Evolutionary conservation across 2,329 filamentous ascomycete genomes (phyloP).

Genomic region (Aotearoamyces nothofagi): DNA sequence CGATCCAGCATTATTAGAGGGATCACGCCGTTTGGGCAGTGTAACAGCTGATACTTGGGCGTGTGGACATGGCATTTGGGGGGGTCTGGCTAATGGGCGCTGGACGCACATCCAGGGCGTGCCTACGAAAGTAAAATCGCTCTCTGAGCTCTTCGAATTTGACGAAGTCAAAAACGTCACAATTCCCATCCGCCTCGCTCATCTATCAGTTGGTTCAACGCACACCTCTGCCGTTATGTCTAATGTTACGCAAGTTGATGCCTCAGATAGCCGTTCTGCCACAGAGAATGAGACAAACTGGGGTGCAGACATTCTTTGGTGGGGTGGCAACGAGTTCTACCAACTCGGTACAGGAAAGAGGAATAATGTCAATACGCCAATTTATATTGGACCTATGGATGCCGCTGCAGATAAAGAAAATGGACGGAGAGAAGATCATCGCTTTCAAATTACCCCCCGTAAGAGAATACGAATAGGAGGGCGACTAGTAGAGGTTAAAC

Average conservation of each 20-base stretch:
- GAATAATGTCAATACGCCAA: constrained; percentile 61
- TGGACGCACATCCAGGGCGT: constrained; percentile 77
- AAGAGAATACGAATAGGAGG: constrained; percentile 56
- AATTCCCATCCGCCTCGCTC: constrained; percentile 63
- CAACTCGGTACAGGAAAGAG: constrained; percentile 86
- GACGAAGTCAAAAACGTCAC: constrained; percentile 55
- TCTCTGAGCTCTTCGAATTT: constrained; percentile 78
- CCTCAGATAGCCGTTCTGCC: constrained; percentile 21
- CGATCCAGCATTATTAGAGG: too few relatives aligned
- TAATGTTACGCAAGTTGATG: constrained; percentile 54
- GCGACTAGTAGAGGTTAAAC: constrained; percentile 62
- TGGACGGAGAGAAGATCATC: constrained; percentile 49
- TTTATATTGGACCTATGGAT: constrained; percentile 68
- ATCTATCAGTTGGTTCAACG: constrained; percentile 60
- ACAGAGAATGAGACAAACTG: constrained; percentile 65
- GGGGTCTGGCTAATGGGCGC: constrained; percentile 67
- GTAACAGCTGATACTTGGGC: constrained; percentile 70
- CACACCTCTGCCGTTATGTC: constrained; percentile 74
- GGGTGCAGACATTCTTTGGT: constrained; percentile 81
- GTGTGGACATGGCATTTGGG: constrained; percentile 74
- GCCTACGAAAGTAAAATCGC: constrained; percentile 65
- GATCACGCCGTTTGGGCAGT: constrained; percentile 26
- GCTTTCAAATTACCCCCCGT: constrained; percentile 69
- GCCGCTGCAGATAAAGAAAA: constrained; percentile 42
- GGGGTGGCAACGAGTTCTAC: constrained; percentile 89